Percentiles rank a stretch among this genome's conserved stretches.
Conservation (phyloP, 768 basidiomycete species). For the Obba rivulosa region DNA sequence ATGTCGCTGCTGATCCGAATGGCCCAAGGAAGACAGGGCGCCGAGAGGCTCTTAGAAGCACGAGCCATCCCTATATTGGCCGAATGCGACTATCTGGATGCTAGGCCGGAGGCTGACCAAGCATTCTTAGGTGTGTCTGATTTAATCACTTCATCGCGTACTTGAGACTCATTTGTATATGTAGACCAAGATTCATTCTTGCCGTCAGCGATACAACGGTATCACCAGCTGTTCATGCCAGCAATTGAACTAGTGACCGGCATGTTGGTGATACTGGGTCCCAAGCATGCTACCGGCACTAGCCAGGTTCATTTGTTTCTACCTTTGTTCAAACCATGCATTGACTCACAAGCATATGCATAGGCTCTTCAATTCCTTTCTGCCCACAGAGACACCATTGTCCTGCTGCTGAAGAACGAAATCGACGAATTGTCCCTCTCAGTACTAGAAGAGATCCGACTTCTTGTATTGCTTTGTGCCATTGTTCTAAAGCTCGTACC, state of each 20-base stretch:
- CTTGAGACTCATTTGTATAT: neutral
- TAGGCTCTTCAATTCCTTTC: constrained; percentile 79
- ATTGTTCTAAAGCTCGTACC: constrained; percentile 68
- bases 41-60: constrained; percentile 77
- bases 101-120: constrained; percentile 78
- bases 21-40: constrained; percentile 77
- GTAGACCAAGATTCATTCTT: constrained; percentile 77
- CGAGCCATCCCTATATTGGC: constrained; percentile 70
- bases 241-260: constrained; percentile 77
- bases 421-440: constrained; percentile 54
- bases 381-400: constrained; percentile 77
- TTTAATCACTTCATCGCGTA: neutral
- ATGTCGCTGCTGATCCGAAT: constrained; percentile 85
- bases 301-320: constrained; percentile 49
- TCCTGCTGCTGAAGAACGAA: constrained; percentile 77
- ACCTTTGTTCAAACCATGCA: neutral
- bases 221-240: constrained; percentile 88
- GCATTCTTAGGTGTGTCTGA: constrained; percentile 65
- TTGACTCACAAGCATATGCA: neutral
- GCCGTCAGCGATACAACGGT: constrained; percentile 80
- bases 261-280: constrained; percentile 72
- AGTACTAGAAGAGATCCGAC: constrained; percentile 72
- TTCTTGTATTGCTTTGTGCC: constrained; percentile 69
- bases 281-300: constrained; percentile 57
- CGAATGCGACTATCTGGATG: constrained; percentile 83